A percentile compares a stretch with the other conserved stretches of the same genome.
Conservation (phyloP, 441 rosid genomes). For the Pelargonium cotyledonis region DNA sequence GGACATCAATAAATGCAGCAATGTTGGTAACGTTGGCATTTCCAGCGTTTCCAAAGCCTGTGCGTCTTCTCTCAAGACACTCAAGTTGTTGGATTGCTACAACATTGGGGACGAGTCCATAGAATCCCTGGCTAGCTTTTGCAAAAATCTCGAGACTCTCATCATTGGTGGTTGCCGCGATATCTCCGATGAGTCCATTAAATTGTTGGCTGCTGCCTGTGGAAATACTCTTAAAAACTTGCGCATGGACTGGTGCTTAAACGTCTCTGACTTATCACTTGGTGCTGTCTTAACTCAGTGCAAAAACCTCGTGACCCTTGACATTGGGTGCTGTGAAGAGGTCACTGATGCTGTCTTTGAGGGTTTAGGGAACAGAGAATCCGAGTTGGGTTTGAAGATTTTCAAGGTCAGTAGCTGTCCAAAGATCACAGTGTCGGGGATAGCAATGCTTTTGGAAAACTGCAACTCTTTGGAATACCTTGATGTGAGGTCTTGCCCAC, state of each 20-base stretch:
- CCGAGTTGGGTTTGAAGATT: conserved; percentile 48
- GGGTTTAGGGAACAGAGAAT: conserved; percentile 31
- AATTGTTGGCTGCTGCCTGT: conserved; percentile 56
- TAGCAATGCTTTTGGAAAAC: conserved; percentile 58
- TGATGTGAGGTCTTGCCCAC: conserved; percentile 83
- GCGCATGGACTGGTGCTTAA: conserved; percentile 94
- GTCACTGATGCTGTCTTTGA: conserved; percentile 63
- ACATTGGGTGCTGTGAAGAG: conserved; percentile 82
- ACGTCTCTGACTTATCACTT: conserved; percentile 61
- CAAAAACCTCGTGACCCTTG: conserved; percentile 72
- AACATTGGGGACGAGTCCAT: conserved; percentile 66
- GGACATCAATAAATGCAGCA: conserved; percentile 76
- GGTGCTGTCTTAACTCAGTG: conserved; percentile 56
- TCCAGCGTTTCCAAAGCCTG: conserved; percentile 58
- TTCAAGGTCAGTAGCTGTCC: conserved; percentile 71
- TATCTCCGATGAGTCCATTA: conserved; percentile 54
- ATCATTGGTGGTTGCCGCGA: conserved; percentile 76
- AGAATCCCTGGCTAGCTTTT: conserved; percentile 50
- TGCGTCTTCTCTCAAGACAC: conserved; percentile 53
- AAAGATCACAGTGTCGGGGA: conserved; percentile 57
- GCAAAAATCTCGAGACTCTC: conserved; percentile 66
- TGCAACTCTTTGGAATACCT: conserved; percentile 61
- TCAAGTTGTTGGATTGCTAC: conserved; percentile 75
- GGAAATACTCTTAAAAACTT: conserved; percentile 57
- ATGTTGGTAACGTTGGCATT: conserved; percentile 65